Conservation (phyloP, 2,329 filamentous ascomycete species). For the Zalaria obscura region DNA sequence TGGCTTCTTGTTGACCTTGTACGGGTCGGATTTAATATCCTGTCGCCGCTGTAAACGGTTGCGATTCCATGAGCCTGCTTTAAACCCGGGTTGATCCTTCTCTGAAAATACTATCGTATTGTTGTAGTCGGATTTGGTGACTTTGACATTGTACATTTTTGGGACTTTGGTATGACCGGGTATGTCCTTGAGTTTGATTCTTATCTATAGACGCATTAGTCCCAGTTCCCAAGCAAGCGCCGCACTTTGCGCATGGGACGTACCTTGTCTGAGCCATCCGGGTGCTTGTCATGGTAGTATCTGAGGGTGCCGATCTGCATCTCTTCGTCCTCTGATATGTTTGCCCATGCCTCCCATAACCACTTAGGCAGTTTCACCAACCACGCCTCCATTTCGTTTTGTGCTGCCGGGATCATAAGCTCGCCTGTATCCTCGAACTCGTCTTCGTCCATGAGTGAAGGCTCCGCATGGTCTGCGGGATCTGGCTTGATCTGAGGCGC, state of each 20-base stretch:
- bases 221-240: not conserved
- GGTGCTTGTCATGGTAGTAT: constrained; percentile 19
- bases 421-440: constrained; percentile 30
- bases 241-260: not conserved
- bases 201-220: constrained; percentile 10
- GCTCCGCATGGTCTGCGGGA: constrained; percentile 18
- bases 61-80: constrained; percentile 15
- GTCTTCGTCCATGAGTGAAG: constrained; percentile 14
- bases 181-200: constrained; percentile 54
- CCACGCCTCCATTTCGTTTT: constrained; percentile 31
- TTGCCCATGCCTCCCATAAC: constrained; percentile 66
- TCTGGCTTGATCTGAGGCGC: constrained; percentile 21
- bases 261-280: constrained; percentile 5
- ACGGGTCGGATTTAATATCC: not conserved
- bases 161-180: constrained; percentile 62
- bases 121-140: constrained; percentile 51
- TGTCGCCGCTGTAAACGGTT: constrained; percentile 10
- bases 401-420: constrained; percentile 13
- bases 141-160: constrained; percentile 72
- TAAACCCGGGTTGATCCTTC: constrained; percentile 73
- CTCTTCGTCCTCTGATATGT: constrained; percentile 66
- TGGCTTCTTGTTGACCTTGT: constrained; percentile 12
- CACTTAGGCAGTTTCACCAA: constrained; percentile 66
- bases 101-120: constrained; percentile 92
- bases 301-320: constrained; percentile 66